Percentiles rank a stretch among this genome's conserved stretches.
These are phyloP conservation scores for Blastosporella zonata DNA, from an alignment of 1,284 basidiomycete genomes.

Conservation along the genomic window DNA sequence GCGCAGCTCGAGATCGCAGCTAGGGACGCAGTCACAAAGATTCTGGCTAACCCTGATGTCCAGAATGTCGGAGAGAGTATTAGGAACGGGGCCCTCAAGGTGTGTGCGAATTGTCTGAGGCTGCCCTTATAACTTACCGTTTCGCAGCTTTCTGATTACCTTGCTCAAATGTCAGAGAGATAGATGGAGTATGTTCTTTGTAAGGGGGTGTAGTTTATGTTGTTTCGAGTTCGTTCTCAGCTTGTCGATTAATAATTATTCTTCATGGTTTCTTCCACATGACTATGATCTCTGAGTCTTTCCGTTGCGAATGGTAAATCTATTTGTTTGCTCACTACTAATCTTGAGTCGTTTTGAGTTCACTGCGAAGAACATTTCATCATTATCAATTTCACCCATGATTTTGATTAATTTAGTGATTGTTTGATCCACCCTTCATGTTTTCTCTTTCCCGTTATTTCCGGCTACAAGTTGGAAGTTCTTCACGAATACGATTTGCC, in stretches of 20 bases:
- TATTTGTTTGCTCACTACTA: too few relatives aligned
- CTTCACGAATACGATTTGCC: constrained; percentile 2
- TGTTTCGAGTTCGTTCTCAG: too few relatives aligned
- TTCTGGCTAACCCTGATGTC: constrained; percentile 88
- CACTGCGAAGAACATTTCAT: too few relatives aligned
- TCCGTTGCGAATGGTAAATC: too few relatives aligned
- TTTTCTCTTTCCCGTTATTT: constrained; percentile 2
- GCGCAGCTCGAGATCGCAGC: constrained; percentile 76
- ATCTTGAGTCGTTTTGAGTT: too few relatives aligned
- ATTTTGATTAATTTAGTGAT: too few relatives aligned
- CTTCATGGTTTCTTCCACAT: too few relatives aligned
- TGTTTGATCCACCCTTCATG: constrained; percentile 1
- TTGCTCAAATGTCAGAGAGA: constrained; percentile 20
- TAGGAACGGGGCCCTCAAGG: constrained; percentile 82
- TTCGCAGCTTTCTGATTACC: constrained; percentile 18
- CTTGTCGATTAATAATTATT: too few relatives aligned
- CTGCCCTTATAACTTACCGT: background rate
- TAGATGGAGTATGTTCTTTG: constrained; percentile 1
- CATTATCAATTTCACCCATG: too few relatives aligned
- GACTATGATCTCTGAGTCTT: too few relatives aligned
- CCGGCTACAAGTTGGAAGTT: background rate
- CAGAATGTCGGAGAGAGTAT: constrained; percentile 86
- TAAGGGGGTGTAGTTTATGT: too few relatives aligned
- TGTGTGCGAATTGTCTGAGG: constrained; percentile 28
- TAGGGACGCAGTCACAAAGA: constrained; percentile 73